Percentiles rank a stretch among this genome's conserved stretches.
Conservation (phyloP, 169 alveolate genomes). For the Eimeria brunetti region DNA sequence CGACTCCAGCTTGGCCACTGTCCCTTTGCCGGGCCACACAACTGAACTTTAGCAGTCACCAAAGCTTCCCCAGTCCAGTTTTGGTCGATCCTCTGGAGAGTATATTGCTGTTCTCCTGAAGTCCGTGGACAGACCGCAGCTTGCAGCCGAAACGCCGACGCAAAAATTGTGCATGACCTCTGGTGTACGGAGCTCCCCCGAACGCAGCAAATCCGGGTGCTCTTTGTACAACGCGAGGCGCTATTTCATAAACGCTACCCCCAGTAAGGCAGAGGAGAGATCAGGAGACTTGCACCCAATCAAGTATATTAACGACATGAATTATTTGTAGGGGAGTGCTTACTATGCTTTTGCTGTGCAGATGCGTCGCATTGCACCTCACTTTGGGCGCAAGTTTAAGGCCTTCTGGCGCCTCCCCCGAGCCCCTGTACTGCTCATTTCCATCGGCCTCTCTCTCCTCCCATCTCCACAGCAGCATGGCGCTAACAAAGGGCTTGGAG, state of each 20-base stretch:
- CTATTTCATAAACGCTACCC: neutral
- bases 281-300: neutral
- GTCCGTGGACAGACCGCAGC: neutral
- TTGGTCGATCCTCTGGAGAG: neutral
- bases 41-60: neutral
- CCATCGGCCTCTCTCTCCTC: neutral
- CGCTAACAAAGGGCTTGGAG: neutral
- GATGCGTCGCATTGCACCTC: neutral
- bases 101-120: neutral
- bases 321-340: neutral
- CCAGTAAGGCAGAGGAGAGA: neutral
- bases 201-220: neutral
- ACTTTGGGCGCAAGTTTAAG: neutral
- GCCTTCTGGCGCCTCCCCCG: neutral
- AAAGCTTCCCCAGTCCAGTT: neutral
- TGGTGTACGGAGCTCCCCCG: neutral
- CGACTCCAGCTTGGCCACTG: neutral
- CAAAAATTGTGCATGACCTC: neutral
- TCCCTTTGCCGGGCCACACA: neutral
- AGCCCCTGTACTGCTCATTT: neutral
- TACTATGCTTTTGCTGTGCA: neutral
- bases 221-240: neutral
- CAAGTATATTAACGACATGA: neutral
- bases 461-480: constrained; percentile 12
- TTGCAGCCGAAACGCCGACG: constrained; percentile 4